Evolutionary conservation across 495 filamentous ascomycete genomes (phyloP).

Genomic region (Aspergillus wentii): DNA sequence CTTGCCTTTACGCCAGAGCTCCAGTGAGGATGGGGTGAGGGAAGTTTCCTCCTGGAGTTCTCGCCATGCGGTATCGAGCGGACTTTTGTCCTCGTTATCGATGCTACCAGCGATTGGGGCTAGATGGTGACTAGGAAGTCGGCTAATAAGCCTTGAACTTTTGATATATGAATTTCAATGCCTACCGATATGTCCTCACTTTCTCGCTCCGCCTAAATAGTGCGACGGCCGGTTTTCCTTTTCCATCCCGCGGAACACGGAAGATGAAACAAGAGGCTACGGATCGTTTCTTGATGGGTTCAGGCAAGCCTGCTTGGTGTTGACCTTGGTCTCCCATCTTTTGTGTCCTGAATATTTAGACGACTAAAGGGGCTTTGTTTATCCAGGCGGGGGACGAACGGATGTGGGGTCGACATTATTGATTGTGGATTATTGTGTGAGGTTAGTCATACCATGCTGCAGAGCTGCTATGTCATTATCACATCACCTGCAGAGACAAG

Average conservation of each 20-base stretch:
- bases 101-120: constrained; percentile 60
- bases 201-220: constrained; percentile 54
- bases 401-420: too few relatives aligned
- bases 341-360: too few relatives aligned
- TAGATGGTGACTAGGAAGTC: constrained; percentile 37
- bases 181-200: constrained; percentile 52
- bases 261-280: constrained; percentile 57
- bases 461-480: too few relatives aligned
- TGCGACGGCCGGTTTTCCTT: constrained; percentile 37
- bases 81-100: constrained; percentile 41
- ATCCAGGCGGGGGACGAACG: too few relatives aligned
- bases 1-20: constrained; percentile 52
- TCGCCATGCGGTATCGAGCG: constrained; percentile 53
- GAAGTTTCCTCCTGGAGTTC: constrained; percentile 61
- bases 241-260: constrained; percentile 23
- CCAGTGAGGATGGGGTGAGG: constrained; percentile 38
- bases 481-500: too few relatives aligned
- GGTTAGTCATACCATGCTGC: too few relatives aligned
- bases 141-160: neutral
- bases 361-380: too few relatives aligned
- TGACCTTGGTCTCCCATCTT: too few relatives aligned
- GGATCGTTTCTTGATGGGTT: constrained; percentile 28
- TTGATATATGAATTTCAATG: too few relatives aligned
- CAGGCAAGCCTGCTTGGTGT: neutral
- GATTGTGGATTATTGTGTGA: too few relatives aligned